phyloP scores from a whole-genome alignment of 2,329 filamentous ascomycete genomes.

The Zelopaecilomyces penicillatus region DNA sequence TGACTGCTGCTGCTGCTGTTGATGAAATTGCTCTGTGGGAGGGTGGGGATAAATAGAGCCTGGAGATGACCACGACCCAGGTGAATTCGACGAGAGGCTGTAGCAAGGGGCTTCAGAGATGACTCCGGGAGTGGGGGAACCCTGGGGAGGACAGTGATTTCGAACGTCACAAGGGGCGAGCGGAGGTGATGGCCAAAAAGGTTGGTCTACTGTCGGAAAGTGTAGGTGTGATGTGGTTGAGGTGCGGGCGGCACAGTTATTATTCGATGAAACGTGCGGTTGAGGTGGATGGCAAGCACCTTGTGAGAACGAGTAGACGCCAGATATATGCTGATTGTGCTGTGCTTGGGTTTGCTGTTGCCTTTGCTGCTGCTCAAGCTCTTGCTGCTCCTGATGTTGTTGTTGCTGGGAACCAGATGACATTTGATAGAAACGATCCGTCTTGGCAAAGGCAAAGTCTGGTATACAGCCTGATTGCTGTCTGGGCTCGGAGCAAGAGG shows the following conservation, averaged over 20 bases:
- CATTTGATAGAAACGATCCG: slow-evolving; percentile 16
- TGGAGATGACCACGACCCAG: slow-evolving; percentile 26
- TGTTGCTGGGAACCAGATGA: slow-evolving; percentile 13
- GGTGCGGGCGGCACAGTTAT: slow-evolving; percentile 8
- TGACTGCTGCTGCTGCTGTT: slow-evolving; percentile 14
- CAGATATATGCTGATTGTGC: slow-evolving; percentile 14
- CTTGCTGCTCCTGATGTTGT: not conserved
- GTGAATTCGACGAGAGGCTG: slow-evolving; percentile 23
- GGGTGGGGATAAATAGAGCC: slow-evolving; percentile 13
- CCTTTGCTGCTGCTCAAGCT: slow-evolving; percentile 8
- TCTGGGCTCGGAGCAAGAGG: slow-evolving; percentile 15
- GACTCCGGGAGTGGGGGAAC: slow-evolving; percentile 21
- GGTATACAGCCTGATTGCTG: slow-evolving; percentile 20
- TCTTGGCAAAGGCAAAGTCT: slow-evolving; percentile 18
- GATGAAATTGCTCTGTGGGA: slow-evolving; percentile 11
- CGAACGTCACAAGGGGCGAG: slow-evolving; percentile 29
- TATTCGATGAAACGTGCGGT: slow-evolving; percentile 7
- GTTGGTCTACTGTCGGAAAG: slow-evolving; percentile 12
- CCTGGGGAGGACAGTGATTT: slow-evolving; percentile 24
- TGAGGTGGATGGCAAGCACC: slow-evolving; percentile 7
- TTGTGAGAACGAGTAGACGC: slow-evolving; percentile 13
- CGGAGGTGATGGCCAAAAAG: slow-evolving; percentile 29
- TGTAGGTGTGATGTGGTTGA: slow-evolving; percentile 3
- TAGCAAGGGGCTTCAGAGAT: slow-evolving; percentile 15
- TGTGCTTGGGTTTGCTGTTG: no score